phyloP scores from a whole-genome alignment of 2,329 filamentous ascomycete genomes.

The Neospermospora avenae region DNA sequence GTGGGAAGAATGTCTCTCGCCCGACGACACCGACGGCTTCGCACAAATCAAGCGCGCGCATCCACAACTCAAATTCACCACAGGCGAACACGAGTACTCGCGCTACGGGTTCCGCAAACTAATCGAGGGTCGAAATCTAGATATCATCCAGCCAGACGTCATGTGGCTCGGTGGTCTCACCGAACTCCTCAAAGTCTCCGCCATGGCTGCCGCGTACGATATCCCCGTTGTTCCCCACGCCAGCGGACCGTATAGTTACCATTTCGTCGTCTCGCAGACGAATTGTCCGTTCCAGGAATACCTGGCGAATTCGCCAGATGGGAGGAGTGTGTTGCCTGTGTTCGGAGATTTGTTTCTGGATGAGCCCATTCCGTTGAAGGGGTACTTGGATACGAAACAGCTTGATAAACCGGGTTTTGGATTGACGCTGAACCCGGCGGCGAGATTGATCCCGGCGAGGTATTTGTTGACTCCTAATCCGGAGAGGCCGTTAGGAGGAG shows the following conservation, averaged over 20 bases:
- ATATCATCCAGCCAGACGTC: constrained; percentile 93
- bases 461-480: constrained; percentile 68
- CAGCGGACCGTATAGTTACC: constrained; percentile 90
- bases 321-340: constrained; percentile 83
- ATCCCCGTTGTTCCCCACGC: constrained; percentile 95
- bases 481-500: constrained; percentile 41
- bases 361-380: constrained; percentile 82
- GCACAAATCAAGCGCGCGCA: constrained; percentile 87
- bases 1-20: constrained; percentile 93
- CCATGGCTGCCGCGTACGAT: constrained; percentile 89
- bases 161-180: constrained; percentile 97
- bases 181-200: constrained; percentile 83
- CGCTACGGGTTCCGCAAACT: constrained; percentile 93
- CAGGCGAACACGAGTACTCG: constrained; percentile 93
- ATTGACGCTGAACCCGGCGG: constrained; percentile 75
- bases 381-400: constrained; percentile 73
- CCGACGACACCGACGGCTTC: constrained; percentile 90
- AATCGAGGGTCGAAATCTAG: constrained; percentile 84
- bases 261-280: constrained; percentile 90
- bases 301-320: constrained; percentile 87
- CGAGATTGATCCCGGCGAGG: constrained; percentile 72
- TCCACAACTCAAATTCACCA: constrained; percentile 89
- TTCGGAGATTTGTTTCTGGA: constrained; percentile 90
- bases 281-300: constrained; percentile 97
- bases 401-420: constrained; percentile 91